Conservation (phyloP, 2,329 filamentous ascomycete species). For the Zymoseptoria tritici region DNA sequence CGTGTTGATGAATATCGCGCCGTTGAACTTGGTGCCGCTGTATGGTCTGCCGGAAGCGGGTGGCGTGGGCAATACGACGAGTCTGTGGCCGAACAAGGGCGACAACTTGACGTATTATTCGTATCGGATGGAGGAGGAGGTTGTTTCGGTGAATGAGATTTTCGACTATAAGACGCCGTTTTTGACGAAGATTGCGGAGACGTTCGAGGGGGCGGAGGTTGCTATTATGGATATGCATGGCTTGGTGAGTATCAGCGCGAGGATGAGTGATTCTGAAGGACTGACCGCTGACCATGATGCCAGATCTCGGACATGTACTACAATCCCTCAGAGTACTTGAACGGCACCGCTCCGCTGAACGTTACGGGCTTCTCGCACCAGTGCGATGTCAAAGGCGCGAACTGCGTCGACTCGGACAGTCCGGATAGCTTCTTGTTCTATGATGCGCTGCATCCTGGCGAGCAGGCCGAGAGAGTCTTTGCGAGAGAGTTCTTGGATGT, state of each 20-base stretch:
- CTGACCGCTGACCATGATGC: background rate
- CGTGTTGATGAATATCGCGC: constrained; percentile 62
- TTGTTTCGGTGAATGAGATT: constrained; percentile 45
- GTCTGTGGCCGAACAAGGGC: constrained; percentile 38
- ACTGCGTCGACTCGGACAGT: constrained; percentile 38
- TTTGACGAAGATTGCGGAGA: constrained; percentile 35
- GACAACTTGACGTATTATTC: constrained; percentile 44
- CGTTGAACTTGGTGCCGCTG: constrained; percentile 59
- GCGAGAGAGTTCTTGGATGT: constrained; percentile 51
- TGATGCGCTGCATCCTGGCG: constrained; percentile 65
- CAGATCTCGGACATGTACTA: constrained; percentile 57
- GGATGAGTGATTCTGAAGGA: background rate
- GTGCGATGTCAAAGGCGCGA: constrained; percentile 40
- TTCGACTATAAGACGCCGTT: constrained; percentile 47
- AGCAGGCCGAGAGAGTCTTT: constrained; percentile 53
- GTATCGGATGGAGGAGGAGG: constrained; percentile 46
- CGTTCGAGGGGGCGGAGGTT: constrained; percentile 51
- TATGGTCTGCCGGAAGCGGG: constrained; percentile 50
- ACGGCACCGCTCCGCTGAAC: constrained; percentile 54
- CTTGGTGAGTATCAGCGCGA: constrained; percentile 35
- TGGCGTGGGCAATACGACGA: constrained; percentile 38
- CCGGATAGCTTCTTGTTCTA: constrained; percentile 63
- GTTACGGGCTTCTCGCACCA: constrained; percentile 51
- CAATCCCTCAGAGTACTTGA: constrained; percentile 54
- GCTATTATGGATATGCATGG: constrained; percentile 61